Percentiles rank a stretch among this genome's conserved stretches.
Evolutionary conservation across 2,329 filamentous ascomycete genomes (phyloP).

Genomic region (Byssochlamys sp.): DNA sequence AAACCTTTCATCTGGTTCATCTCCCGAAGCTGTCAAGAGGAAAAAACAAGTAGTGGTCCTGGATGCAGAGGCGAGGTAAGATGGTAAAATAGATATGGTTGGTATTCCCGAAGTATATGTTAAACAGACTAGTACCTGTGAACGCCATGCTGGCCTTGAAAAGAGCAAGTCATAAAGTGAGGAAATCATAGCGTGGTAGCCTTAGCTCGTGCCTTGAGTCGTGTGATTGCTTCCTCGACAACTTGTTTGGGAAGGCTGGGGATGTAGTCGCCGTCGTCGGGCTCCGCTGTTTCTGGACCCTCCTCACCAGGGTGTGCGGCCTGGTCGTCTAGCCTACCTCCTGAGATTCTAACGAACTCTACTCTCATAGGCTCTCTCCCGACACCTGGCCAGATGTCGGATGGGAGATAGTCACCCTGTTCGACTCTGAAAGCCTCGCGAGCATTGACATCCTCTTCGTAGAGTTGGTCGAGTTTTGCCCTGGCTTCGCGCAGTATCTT

Average conservation of each 20-base stretch:
- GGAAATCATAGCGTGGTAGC: slow-evolving; percentile 7
- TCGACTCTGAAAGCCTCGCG: slow-evolving; percentile 71
- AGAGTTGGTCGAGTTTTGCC: slow-evolving; percentile 64
- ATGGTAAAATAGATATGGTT: not conserved
- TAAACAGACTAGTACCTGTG: not conserved
- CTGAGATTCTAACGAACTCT: slow-evolving; percentile 27
- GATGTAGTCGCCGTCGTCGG: slow-evolving; percentile 26
- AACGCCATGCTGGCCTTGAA: not conserved
- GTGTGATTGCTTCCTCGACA: slow-evolving; percentile 34
- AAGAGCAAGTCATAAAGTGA: not conserved
- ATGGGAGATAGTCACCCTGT: slow-evolving; percentile 75
- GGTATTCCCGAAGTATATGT: not conserved
- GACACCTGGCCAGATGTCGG: slow-evolving; percentile 76
- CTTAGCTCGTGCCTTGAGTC: slow-evolving; percentile 25
- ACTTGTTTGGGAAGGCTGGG: slow-evolving; percentile 34
- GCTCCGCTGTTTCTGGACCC: slow-evolving; percentile 1
- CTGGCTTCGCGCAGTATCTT: slow-evolving; percentile 67
- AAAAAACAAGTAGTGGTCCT: not conserved
- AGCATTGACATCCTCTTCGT: slow-evolving; percentile 61
- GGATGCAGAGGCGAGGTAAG: not conserved
- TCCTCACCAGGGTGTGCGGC: slow-evolving; percentile 4
- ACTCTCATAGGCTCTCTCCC: slow-evolving; percentile 46
- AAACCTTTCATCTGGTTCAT: too few species aligned
- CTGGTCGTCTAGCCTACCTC: slow-evolving; percentile 21
- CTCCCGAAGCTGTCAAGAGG: not conserved